Base-by-base conservation (phyloP, 1,139 yeast species). In the Sugiyamaella paludigena region DNA sequence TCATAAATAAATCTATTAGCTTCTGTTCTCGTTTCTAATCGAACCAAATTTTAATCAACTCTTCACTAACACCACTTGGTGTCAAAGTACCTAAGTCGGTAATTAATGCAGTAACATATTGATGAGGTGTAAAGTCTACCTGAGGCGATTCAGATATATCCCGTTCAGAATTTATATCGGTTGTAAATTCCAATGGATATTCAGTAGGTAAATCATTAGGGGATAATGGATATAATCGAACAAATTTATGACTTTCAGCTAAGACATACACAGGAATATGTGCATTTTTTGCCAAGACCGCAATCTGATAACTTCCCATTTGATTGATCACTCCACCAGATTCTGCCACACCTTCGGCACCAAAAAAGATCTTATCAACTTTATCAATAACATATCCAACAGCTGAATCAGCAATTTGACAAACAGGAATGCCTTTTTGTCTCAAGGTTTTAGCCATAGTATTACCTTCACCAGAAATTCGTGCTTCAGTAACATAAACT, bases 321-420 rank as follows among this genome's bases (percentile, higher is more conserved):
- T 91, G 94, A 68, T 92, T 92, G 59, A 92, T 91, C 47, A 94
- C 89, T 34, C 99, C 99, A 50, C 99, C 24, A 66, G 95, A 85
- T 73, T 92, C 99, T 2, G 96, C 96, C 4, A 92, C 98, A 56
- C 99, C 99, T 69, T 92, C 98, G 1, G 98, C 98, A 49, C 99
- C 99, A 55, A 92, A 94, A 57, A 94, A 79, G 7, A 94, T 86
- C 69, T 92, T 91, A 70, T 91, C 96, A 11, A 91, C 91, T 65
- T 85, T 85, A 66, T 88, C 94, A 55, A 94, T 84, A 30, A 89
- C 91, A 59, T 84, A 88, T 0, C 98, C 98, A 11, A 92, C 98
- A 6, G 95, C 96, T 51, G 89, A 83, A 65, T 94, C 99, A 16
- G 89, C 94, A 50, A 94, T 85, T 47, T 89, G 77, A 48, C 89